Base-by-base conservation (phyloP, 2,329 filamentous ascomycete species). In the Hymenotorrendiella dingleyae region DNA sequence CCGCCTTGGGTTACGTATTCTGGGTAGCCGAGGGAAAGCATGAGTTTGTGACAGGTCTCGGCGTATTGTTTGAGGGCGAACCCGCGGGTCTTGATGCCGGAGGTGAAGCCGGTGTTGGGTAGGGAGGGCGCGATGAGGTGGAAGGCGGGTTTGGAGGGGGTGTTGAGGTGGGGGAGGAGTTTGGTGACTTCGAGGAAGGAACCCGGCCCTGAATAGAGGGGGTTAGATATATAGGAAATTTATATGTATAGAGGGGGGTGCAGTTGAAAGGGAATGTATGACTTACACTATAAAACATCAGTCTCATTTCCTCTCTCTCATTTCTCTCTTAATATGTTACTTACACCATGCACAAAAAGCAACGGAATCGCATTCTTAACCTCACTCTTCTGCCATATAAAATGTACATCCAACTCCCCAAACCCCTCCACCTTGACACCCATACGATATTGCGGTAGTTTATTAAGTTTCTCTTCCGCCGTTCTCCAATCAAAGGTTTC, bases 151-250 rank as follows among this genome's bases (percentile, higher is more conserved):
- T 49, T 64, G 38, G 51, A 51, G 10, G 55, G 64, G 24, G 63
- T 56, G 0, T 62, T 61, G 11, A 76, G 61, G 0, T 69, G 62
- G 1, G 68, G 69, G 6, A 88, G 65, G 34, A 86, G 64, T 55
- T 83, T 85, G 16, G 66, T 62, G 2, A 78, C 79, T 62, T 87
- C 82, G 35, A 83, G 58, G 56, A 84, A 86, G 49, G 74, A 81
- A 1, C 84, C 83, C 0, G 84, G 84, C 76, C 78, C 55, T 69
- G n/a, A 22, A 12, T 29, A 29, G 3, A 17, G n/a, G 11, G 7
- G 17, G 29, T 16, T 11, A 21, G 16, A 16, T 28, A n/a, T n/a
- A n/a, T n/a, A n/a, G n/a, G n/a, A n/a, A n/a, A n/a, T n/a, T n/a
- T n/a, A n/a, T n/a, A n/a, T n/a, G n/a, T n/a, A n/a, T n/a, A n/a